Base-by-base conservation (phyloP, 208 protist species). In the Leishmania turanica region DNA sequence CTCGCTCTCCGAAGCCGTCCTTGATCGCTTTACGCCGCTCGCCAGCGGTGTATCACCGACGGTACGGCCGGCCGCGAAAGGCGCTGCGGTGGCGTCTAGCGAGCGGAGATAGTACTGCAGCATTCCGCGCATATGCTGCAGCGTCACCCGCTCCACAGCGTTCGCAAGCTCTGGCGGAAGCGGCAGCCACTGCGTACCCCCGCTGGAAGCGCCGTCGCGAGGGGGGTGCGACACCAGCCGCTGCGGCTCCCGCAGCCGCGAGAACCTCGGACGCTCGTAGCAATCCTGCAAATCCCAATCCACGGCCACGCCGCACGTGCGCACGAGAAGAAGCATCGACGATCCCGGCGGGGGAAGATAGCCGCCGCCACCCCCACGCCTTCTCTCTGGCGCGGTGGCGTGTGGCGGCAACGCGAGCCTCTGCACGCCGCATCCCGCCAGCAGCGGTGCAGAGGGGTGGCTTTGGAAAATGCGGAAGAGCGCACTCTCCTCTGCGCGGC, bases 381-480 rank as follows among this genome's bases (percentile, higher is more conserved):
- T 58, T 34, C 64, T 64, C 42, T 34, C 62, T 24, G 49, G 31
- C 45, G 64, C 56, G 31, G 84, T 84, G 62, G 88, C 60, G 17
- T 24, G 78, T 21, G 77, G 84, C 42, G 80, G 77, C 31, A 96
- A 62, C 24, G 86, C 68, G 24, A 96, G 79, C 71, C 87, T 88
- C 69, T 75, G 72, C 71, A 91, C 83, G 11, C 92, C 90, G 75
- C 92, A 96, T 37, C 92, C 92, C 1, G 79, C 49, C 56, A 96
- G 77, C 45, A 84, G 75, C 0, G 86, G 56, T 3, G 87, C 87
- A 62, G 79, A 47, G 3, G 88, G 86, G 79, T 96, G 92, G 65
- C 90, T 89, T 73, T 92, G 85, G 37, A 96, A 86, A 42, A 94
- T 88, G 72, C 87, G 86, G 47, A 91, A 85, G 70, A 96, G 77